These are phyloP conservation scores for Fusarium sp. DNA, from an alignment of 2,329 filamentous ascomycete species.

Conservation along the genomic window DNA sequence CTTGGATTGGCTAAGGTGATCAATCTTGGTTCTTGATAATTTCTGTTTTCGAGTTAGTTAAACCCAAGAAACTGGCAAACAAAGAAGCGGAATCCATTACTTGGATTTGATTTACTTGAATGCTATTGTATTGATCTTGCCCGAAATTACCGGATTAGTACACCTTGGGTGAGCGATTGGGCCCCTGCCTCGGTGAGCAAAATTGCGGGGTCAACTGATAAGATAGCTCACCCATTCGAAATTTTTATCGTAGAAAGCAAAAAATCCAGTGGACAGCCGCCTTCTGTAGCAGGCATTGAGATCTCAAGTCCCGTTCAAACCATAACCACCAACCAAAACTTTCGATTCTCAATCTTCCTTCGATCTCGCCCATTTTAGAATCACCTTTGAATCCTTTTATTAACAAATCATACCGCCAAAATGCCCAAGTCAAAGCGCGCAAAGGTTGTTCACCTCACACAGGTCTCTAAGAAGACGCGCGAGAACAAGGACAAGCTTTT, in stretches of 20 bases:
- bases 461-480: conserved; percentile 91
- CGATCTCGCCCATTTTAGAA: not conserved
- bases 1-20: not conserved
- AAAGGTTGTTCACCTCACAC: conserved; percentile 88
- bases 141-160: conserved; percentile 19
- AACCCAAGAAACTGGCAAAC: not conserved
- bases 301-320: conserved; percentile 12
- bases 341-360: conserved; percentile 4
- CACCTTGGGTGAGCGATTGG: conserved; percentile 19
- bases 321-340: conserved; percentile 1
- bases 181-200: conserved; percentile 36
- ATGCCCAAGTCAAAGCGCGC: conserved; percentile 99
- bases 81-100: not conserved
- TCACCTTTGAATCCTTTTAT: not conserved
- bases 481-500: conserved; percentile 93
- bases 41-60: not conserved
- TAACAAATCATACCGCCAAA: conserved; percentile 41
- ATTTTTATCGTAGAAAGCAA: conserved; percentile 43
- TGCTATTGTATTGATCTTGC: not conserved
- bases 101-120: not conserved
- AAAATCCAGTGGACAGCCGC: conserved; percentile 40
- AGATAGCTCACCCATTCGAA: conserved; percentile 15
- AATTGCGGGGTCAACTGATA: conserved; percentile 45
- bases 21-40: not conserved
- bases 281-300: conserved; percentile 36